Evolutionary conservation across 148 eudicot genomes (phyloP).

Genomic region (Chenopodium berlandieri): DNA sequence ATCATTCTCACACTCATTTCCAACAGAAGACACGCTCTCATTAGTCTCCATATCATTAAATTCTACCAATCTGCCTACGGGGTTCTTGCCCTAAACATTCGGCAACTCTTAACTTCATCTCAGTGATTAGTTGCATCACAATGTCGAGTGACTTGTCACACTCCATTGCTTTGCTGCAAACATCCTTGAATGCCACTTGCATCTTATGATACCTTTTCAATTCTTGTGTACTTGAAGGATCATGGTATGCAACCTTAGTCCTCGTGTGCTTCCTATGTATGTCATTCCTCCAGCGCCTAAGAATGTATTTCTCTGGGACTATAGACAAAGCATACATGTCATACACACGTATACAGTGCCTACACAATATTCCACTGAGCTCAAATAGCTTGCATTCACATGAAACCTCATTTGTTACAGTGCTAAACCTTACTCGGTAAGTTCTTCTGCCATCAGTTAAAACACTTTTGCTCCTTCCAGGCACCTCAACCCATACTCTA

Average conservation of each 20-base stretch:
- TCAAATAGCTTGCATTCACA: constrained; percentile 16
- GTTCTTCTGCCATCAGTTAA: background rate
- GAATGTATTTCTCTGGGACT: constrained; percentile 2
- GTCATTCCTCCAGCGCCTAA: constrained; percentile 12
- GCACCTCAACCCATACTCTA: constrained; percentile 10
- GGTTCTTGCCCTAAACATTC: background rate
- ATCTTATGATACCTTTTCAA: background rate
- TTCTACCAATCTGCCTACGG: background rate
- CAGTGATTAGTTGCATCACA: background rate
- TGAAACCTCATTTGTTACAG: background rate
- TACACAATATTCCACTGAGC: constrained; percentile 2
- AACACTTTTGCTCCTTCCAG: background rate
- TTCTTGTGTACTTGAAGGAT: background rate
- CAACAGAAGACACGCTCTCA: constrained; percentile 4
- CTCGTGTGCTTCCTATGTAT: background rate
- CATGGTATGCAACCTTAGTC: constrained; percentile 8
- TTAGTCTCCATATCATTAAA: background rate
- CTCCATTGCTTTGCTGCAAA: background rate
- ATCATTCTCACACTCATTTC: background rate
- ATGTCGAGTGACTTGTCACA: background rate
- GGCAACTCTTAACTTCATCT: constrained; percentile 3
- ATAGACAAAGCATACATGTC: background rate
- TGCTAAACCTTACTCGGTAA: background rate
- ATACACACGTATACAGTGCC: background rate
- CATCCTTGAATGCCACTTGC: constrained; percentile 4